These are phyloP conservation scores for Aspergillus sp. DNA, from an alignment of 2,329 filamentous ascomycete genomes.

Conservation along the genomic window DNA sequence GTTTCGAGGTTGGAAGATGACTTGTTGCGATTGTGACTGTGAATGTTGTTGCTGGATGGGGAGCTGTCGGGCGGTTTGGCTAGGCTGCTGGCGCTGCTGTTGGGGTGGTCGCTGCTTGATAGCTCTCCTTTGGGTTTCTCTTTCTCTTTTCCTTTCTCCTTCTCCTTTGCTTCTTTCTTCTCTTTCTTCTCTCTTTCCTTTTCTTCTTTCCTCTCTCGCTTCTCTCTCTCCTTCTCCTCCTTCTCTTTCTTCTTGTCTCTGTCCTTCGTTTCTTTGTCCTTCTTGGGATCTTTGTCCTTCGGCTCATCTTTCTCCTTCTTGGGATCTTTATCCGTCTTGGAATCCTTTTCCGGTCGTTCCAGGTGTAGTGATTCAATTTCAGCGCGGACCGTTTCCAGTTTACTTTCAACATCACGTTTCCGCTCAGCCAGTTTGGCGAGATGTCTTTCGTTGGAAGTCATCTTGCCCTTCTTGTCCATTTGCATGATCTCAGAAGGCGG, in stretches of 20 bases:
- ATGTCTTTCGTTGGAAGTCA: conserved; percentile 37
- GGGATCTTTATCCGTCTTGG: background rate
- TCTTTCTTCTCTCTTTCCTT: background rate
- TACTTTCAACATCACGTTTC: conserved; percentile 34
- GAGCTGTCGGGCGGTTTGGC: conserved; percentile 10
- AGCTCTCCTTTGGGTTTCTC: background rate
- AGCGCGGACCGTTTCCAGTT: conserved; percentile 30
- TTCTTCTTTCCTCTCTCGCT: background rate
- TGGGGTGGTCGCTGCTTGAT: background rate
- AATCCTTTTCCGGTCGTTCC: conserved; percentile 1
- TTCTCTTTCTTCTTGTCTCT: background rate
- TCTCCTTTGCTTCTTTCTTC: background rate
- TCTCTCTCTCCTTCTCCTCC: background rate
- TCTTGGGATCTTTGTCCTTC: background rate
- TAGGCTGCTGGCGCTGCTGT: background rate
- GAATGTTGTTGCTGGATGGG: conserved; percentile 5
- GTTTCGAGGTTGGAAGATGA: conserved; percentile 12
- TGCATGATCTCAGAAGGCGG: conserved; percentile 19
- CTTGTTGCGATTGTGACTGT: conserved; percentile 4
- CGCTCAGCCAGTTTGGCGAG: conserved; percentile 38
- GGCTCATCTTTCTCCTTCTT: conserved; percentile 3
- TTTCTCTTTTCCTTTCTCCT: background rate
- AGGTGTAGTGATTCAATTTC: conserved; percentile 27
- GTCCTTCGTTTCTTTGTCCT: background rate
- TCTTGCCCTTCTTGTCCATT: conserved; percentile 25